These are phyloP conservation scores for Sporisorium scitamineum DNA, from an alignment of 1,284 basidiomycete species.

Conservation along the genomic window DNA sequence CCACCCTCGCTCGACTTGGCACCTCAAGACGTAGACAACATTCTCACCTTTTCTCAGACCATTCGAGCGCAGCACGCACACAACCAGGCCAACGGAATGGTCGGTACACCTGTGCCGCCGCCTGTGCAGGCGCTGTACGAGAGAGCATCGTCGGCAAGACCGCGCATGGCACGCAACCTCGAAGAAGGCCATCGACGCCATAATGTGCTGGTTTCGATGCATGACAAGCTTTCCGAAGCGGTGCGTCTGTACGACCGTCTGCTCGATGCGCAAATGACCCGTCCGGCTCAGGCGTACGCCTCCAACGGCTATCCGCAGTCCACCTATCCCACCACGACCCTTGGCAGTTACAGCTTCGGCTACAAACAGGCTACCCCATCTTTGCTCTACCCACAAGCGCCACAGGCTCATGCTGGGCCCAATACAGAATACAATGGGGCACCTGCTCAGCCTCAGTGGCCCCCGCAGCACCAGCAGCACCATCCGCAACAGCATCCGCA, in stretches of 20 bases:
- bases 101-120: conserved; percentile 34
- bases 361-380: conserved; percentile 24
- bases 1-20: conserved; percentile 64
- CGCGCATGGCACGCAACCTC: conserved; percentile 84
- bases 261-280: conserved; percentile 81
- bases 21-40: conserved; percentile 61
- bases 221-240: conserved; percentile 89
- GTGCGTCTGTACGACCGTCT: conserved; percentile 89
- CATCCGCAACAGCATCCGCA: conserved; percentile 13
- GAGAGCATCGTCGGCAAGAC: conserved; percentile 82
- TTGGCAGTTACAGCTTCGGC: conserved; percentile 24
- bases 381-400: conserved; percentile 25
- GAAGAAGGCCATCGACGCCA: conserved; percentile 90
- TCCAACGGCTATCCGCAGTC: conserved; percentile 14
- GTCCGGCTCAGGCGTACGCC: conserved; percentile 30
- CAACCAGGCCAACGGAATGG: conserved; percentile 45
- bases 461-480: conserved; percentile 18
- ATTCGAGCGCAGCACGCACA: conserved; percentile 52
- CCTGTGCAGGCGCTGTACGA: conserved; percentile 77
- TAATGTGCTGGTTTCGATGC: conserved; percentile 88
- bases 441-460: conserved; percentile 17
- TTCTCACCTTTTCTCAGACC: conserved; percentile 66
- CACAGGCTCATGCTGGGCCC: conserved; percentile 7
- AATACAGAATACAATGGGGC: conserved; percentile 6
- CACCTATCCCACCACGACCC: conserved; percentile 2